Evolutionary conservation across 768 basidiomycete species (phyloP).

Genomic region (Hysterangium stoloniferum): DNA sequence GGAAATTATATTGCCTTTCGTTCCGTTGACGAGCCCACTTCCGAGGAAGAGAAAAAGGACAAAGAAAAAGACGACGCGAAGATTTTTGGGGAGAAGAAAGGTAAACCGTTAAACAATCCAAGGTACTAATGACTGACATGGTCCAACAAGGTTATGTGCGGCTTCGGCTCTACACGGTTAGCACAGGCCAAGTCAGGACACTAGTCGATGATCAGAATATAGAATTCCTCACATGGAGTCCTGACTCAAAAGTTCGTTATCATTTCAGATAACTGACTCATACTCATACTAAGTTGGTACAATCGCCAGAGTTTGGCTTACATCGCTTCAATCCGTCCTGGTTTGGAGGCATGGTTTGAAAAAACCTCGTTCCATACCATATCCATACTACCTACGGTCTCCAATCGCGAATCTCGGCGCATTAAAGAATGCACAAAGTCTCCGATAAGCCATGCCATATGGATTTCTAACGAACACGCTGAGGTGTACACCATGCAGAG

Average conservation of each 20-base stretch:
- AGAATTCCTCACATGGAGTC: background rate
- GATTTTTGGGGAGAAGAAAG: conserved; percentile 11
- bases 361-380: background rate
- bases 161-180: conserved; percentile 1
- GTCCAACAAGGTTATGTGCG: background rate
- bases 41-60: conserved; percentile 12
- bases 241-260: conserved; percentile 2
- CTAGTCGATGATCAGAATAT: background rate
- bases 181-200: conserved; percentile 3
- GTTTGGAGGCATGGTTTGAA: conserved; percentile 2
- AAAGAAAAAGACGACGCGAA: conserved; percentile 12
- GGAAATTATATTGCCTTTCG: conserved; percentile 13
- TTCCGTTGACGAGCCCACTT: conserved; percentile 9
- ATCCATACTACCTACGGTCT: background rate
- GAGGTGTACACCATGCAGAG: background rate
- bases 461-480: background rate
- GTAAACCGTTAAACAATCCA: background rate
- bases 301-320: background rate
- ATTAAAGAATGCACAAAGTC: background rate
- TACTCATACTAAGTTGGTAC: background rate
- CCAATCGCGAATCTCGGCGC: background rate
- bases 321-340: background rate
- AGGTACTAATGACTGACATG: background rate
- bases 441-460: background rate
- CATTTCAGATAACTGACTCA: background rate